These are phyloP conservation scores for Arctium minus DNA, from an alignment of 129 eudicot genomes.

Conservation along the genomic window DNA sequence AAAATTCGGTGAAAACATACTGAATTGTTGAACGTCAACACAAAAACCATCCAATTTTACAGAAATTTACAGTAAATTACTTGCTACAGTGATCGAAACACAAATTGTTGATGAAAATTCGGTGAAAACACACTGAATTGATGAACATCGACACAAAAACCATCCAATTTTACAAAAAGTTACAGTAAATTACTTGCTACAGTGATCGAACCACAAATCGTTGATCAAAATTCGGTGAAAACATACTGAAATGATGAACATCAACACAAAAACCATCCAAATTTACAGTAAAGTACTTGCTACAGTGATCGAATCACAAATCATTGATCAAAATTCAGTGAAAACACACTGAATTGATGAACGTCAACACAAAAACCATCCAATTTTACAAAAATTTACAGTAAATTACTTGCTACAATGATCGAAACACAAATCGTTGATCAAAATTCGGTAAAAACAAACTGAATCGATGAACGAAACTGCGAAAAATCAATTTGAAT, in stretches of 20 bases:
- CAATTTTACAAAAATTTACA: not conserved
- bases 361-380: constrained; percentile 5
- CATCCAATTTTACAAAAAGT: too few relatives aligned
- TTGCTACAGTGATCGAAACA: not conserved
- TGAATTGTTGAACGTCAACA: too few relatives aligned
- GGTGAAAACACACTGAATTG: not conserved
- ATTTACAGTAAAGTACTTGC: too few relatives aligned
- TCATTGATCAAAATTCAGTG: not conserved
- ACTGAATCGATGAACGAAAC: not conserved
- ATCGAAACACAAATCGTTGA: not conserved
- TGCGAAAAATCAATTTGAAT: not conserved
- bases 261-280: too few relatives aligned
- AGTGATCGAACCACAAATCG: too few relatives aligned
- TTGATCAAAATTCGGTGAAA: too few relatives aligned
- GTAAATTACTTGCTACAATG: not conserved
- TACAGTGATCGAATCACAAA: not conserved
- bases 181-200: too few relatives aligned
- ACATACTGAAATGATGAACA: too few relatives aligned
- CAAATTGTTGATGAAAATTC: not conserved
- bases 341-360: not conserved
- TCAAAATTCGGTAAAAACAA: not conserved
- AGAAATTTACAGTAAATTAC: not conserved
- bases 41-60: too few relatives aligned
- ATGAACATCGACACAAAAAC: too few relatives aligned
- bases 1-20: too few relatives aligned